Conservation (phyloP, 2,329 filamentous ascomycete genomes). For the Colletotrichum filicis region DNA sequence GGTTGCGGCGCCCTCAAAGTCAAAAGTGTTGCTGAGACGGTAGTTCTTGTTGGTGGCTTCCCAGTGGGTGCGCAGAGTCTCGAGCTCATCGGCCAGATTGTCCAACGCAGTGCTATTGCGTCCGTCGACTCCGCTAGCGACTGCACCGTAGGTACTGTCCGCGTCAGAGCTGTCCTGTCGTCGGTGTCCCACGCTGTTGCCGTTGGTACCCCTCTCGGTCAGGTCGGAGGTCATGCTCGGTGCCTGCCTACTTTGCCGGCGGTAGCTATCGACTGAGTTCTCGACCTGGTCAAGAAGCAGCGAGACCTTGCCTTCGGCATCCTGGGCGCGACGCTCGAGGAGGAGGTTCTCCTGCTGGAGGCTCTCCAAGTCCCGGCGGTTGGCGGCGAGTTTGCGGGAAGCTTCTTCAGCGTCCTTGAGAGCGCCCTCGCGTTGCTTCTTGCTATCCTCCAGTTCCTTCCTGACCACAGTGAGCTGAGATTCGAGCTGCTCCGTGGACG, state of each 20-base stretch:
- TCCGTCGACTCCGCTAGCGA: slow-evolving; percentile 53
- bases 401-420: slow-evolving; percentile 64
- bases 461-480: slow-evolving; percentile 75
- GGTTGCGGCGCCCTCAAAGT: slow-evolving; percentile 70
- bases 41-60: slow-evolving; percentile 97
- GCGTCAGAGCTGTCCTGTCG: slow-evolving; percentile 68
- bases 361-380: slow-evolving; percentile 78
- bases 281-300: slow-evolving; percentile 95
- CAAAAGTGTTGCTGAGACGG: slow-evolving; percentile 87
- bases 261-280: slow-evolving; percentile 92
- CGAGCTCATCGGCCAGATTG: slow-evolving; percentile 90
- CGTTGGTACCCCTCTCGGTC: slow-evolving; percentile 46
- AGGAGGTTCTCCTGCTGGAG: slow-evolving; percentile 84
- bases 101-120: slow-evolving; percentile 80
- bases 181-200: slow-evolving; percentile 51
- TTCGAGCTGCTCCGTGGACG: slow-evolving; percentile 76
- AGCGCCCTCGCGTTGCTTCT: slow-evolving; percentile 77
- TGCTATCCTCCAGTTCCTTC: slow-evolving; percentile 73
- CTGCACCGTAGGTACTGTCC: slow-evolving; percentile 72
- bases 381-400: slow-evolving; percentile 66
- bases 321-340: slow-evolving; percentile 85
- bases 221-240: slow-evolving; percentile 63
- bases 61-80: slow-evolving; percentile 91
- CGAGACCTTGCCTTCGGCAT: slow-evolving; percentile 93
- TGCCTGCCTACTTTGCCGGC: slow-evolving; percentile 75